Evolutionary conservation across 768 basidiomycete species (phyloP).

Genomic region (Hebeloma cylindrosporum): DNA sequence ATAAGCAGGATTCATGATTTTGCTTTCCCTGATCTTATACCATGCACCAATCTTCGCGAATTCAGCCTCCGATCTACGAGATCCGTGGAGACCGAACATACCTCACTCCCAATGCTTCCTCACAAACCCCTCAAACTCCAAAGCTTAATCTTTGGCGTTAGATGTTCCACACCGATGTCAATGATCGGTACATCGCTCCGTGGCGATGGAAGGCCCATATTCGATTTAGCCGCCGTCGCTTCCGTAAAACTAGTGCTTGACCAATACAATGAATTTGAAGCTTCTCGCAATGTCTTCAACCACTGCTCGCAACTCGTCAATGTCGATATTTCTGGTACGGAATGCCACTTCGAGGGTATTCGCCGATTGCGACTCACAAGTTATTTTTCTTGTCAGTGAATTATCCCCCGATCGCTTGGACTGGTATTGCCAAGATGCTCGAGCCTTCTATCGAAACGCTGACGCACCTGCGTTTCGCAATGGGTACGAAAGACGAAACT

Average conservation of each 20-base stretch:
- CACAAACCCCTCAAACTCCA: not conserved
- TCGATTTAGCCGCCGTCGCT: not conserved
- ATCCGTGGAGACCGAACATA: not conserved
- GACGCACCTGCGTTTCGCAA: not conserved
- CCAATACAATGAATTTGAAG: not conserved
- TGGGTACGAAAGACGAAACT: not conserved
- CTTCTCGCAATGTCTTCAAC: not conserved
- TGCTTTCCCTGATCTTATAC: conserved; percentile 1
- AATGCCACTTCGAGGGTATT: no score
- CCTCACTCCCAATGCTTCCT: not conserved
- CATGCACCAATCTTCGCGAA: conserved; percentile 1
- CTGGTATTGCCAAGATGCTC: not conserved
- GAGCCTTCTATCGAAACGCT: conserved; percentile 1
- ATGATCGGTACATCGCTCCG: not conserved
- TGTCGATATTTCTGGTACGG: not conserved
- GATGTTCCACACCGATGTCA: not conserved
- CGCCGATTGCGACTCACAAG: not conserved
- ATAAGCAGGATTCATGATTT: not conserved
- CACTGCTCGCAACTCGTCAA: not conserved
- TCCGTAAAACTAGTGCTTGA: not conserved
- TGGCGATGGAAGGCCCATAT: not conserved
- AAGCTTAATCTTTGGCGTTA: not conserved
- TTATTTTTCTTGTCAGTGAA: not conserved
- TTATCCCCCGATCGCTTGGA: not conserved
- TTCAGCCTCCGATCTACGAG: not conserved